Conservation (phyloP, 306 rosid species). For the Medicago arabica region DNA sequence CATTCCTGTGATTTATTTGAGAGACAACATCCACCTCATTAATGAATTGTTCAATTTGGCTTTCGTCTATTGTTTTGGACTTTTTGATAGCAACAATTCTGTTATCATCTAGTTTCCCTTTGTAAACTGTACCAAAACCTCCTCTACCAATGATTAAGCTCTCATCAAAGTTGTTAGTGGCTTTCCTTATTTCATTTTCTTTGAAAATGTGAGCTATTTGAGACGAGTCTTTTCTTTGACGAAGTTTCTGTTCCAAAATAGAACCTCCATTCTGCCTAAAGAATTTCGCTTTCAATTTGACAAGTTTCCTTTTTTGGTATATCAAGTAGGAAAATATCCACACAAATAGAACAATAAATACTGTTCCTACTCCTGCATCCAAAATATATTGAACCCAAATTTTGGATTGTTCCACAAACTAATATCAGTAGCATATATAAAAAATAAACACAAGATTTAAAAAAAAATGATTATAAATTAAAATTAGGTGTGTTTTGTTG, state of each 20-base stretch:
- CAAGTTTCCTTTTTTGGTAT: constrained; percentile 8
- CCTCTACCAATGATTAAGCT: not conserved
- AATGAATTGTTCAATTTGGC: not conserved
- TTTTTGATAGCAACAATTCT: constrained; percentile 32
- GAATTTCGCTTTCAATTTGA: constrained; percentile 40
- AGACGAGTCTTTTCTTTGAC: not conserved
- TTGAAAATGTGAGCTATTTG: constrained; percentile 39
- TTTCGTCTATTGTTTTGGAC: not conserved
- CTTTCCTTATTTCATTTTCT: constrained; percentile 36
- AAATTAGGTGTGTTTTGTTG: not conserved
- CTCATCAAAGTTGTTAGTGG: not conserved
- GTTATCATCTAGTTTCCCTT: not conserved
- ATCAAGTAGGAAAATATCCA: constrained; percentile 5
- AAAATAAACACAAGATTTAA: not conserved
- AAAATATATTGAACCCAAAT: not conserved
- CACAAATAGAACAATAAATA: constrained; percentile 3
- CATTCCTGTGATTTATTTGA: not conserved
- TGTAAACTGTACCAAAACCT: constrained; percentile 11
- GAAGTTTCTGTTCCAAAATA: constrained; percentile 37
- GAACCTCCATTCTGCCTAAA: constrained; percentile 51
- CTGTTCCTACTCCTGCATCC: constrained; percentile 20
- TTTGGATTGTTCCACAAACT: not conserved
- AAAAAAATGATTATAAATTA: not conserved
- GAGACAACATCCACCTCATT: not conserved
- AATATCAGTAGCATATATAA: not conserved